These are phyloP conservation scores for Leishmania major DNA, from an alignment of 208 protist genomes.

Conservation along the genomic window DNA sequence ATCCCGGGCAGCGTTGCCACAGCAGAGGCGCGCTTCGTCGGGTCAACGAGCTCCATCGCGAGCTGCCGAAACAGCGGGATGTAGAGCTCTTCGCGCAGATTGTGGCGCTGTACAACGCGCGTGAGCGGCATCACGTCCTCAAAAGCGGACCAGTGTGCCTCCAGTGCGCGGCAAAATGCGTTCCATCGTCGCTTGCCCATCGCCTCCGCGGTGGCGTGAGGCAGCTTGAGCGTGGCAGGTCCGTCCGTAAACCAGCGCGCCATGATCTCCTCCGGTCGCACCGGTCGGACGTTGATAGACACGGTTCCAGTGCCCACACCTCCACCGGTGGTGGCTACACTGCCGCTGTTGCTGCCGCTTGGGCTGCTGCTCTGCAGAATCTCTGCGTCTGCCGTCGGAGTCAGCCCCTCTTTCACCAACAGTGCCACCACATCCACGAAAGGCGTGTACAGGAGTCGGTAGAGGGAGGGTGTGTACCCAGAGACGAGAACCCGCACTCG, in stretches of 20 bases:
- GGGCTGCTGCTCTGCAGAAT: neutral
- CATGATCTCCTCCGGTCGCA: slow-evolving; percentile 51
- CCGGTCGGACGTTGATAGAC: slow-evolving; percentile 13
- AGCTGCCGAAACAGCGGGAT: slow-evolving; percentile 80
- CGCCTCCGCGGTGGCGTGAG: slow-evolving; percentile 44
- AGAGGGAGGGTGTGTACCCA: slow-evolving; percentile 52
- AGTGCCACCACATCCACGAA: slow-evolving; percentile 72
- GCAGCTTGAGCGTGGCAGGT: slow-evolving; percentile 48
- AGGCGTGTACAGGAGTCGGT: slow-evolving; percentile 76
- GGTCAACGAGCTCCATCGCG: slow-evolving; percentile 65
- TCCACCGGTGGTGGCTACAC: neutral
- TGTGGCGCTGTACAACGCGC: slow-evolving; percentile 51
- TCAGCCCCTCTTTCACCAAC: slow-evolving; percentile 46
- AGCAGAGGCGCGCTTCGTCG: slow-evolving; percentile 48
- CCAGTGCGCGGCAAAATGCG: slow-evolving; percentile 39
- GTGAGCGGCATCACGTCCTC: slow-evolving; percentile 71
- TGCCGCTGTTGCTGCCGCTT: neutral
- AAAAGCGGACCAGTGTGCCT: slow-evolving; percentile 45
- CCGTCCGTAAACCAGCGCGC: slow-evolving; percentile 75
- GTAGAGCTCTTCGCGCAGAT: slow-evolving; percentile 59
- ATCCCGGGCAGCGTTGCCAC: slow-evolving; percentile 64
- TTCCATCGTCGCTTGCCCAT: slow-evolving; percentile 62
- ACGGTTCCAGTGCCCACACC: neutral
- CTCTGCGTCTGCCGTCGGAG: slow-evolving; percentile 27
- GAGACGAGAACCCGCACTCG: slow-evolving; percentile 62